Conservation (phyloP, 2,329 filamentous ascomycete species). For the Diaporthe velutina region DNA sequence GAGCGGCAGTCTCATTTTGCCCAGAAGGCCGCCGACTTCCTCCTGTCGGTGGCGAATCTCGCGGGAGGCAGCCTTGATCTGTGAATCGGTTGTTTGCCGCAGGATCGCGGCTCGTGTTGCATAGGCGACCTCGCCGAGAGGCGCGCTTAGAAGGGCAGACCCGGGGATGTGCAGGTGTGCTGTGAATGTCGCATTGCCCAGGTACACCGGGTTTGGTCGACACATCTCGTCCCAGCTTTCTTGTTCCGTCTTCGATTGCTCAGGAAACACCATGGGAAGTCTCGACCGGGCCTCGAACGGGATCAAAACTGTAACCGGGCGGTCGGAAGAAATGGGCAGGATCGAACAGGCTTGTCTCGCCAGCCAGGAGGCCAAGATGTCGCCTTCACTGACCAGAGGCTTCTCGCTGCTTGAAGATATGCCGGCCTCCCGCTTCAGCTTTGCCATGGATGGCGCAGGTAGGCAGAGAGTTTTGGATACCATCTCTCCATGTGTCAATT, state of each 20-base stretch:
- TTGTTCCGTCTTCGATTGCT: not conserved
- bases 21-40: not conserved
- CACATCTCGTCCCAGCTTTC: conserved; percentile 14
- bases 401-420: not conserved
- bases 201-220: not conserved
- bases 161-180: conserved; percentile 16
- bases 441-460: not conserved
- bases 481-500: conserved; percentile 17
- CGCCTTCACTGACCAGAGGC: not conserved
- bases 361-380: not conserved
- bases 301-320: not conserved
- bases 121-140: conserved; percentile 12
- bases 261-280: conserved; percentile 10
- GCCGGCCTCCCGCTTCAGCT: not conserved
- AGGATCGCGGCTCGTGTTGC: not conserved
- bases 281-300: conserved; percentile 6
- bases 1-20: conserved; percentile 9
- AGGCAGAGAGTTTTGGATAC: not conserved
- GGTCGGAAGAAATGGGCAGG: conserved; percentile 2
- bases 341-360: conserved; percentile 20
- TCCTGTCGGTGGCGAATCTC: conserved; percentile 7
- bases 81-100: conserved; percentile 1
- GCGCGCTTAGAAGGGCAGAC: not conserved
- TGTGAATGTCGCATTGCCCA: conserved; percentile 9
- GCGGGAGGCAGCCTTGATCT: conserved; percentile 9